A percentile compares a stretch with the other conserved stretches of the same genome.
Evolutionary conservation across 352 stramenopile genomes (phyloP).

Genomic region (Phytophthora foliorum): DNA sequence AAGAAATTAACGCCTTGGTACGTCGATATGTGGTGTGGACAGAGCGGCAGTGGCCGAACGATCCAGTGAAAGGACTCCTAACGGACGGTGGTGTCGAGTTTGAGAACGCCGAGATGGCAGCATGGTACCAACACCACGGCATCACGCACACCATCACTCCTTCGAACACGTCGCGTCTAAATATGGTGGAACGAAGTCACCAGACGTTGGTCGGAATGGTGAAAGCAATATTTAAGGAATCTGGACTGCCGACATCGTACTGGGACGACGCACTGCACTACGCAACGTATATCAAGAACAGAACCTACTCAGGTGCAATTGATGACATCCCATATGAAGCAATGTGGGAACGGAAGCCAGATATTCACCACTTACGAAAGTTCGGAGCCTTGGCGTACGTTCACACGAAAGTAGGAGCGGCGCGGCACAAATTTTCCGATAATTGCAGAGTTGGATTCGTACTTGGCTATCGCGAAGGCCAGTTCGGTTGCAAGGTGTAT

Average conservation of each 20-base stretch:
- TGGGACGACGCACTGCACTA: no score
- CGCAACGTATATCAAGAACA: conserved; percentile 10
- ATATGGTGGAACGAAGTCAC: conserved; percentile 1
- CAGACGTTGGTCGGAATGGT: conserved; percentile 3
- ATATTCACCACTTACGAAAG: conserved; percentile 10
- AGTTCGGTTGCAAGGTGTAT: conserved; percentile 5
- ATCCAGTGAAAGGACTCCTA: no score
- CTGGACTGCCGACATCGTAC: no score
- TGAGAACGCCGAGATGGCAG: no score
- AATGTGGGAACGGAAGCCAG: no score
- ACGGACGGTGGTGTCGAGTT: no score
- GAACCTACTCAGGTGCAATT: background rate
- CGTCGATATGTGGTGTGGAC: no score
- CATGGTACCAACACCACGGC: background rate
- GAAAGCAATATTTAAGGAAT: no score
- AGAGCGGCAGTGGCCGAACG: no score
- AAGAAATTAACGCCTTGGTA: no score
- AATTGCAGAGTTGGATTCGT: background rate
- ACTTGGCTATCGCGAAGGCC: background rate
- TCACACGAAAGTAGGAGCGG: conserved; percentile 8
- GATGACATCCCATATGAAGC: conserved; percentile 2
- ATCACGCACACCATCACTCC: background rate
- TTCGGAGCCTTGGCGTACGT: conserved; percentile 11
- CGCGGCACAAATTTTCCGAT: no score
- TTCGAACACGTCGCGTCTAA: background rate